Evolutionary conservation across 2,329 filamentous ascomycete genomes (phyloP).

Genomic region (Epichloe uncinata): DNA sequence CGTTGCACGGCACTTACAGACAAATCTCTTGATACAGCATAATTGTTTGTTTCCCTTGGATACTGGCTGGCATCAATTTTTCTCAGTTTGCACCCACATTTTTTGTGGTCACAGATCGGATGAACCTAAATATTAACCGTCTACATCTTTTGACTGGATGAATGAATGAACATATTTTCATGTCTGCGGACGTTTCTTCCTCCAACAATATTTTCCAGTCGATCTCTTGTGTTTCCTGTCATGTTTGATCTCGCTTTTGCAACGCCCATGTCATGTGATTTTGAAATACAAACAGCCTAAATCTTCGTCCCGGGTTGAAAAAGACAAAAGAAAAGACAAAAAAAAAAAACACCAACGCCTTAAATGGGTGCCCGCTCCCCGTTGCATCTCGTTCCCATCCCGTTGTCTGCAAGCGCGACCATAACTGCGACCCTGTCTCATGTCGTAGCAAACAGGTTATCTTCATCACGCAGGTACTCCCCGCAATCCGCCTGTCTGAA

Average conservation of each 20-base stretch:
- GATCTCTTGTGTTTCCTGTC: neutral
- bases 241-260: neutral
- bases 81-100: neutral
- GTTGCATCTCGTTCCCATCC: neutral
- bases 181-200: neutral
- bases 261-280: neutral
- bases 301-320: neutral
- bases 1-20: neutral
- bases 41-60: neutral
- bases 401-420: neutral
- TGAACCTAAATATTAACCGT: neutral
- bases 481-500: slow-evolving; percentile 91
- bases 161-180: neutral
- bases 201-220: neutral
- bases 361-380: neutral
- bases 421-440: neutral
- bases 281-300: neutral
- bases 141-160: neutral
- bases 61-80: neutral
- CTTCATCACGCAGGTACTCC: slow-evolving; percentile 82
- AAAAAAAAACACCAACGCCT: neutral
- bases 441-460: slow-evolving; percentile 38
- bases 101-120: neutral
- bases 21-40: neutral
- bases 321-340: no score